Percentiles rank a stretch among this genome's conserved stretches.
phyloP scores from a whole-genome alignment of 2,329 filamentous ascomycete genomes.

The Helotiales sp. region DNA sequence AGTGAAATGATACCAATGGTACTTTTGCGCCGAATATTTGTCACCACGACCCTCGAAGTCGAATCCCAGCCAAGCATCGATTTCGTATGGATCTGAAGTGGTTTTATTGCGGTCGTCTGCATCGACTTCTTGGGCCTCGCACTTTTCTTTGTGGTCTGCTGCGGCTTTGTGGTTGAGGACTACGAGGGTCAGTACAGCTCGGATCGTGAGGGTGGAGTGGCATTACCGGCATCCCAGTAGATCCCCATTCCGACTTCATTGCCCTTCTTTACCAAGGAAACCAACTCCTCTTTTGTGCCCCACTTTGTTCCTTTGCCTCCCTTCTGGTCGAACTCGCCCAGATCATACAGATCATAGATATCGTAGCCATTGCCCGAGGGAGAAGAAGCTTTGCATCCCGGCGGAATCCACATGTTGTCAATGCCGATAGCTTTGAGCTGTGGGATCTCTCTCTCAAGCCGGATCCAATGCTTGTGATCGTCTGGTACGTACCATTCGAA shows the following conservation, averaged over 20 bases:
- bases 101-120: slow-evolving; percentile 56
- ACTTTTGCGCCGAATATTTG: slow-evolving; percentile 61
- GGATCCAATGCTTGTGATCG: slow-evolving; percentile 60
- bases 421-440: slow-evolving; percentile 60
- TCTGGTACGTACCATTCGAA: slow-evolving; percentile 73
- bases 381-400: slow-evolving; percentile 66
- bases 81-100: slow-evolving; percentile 56
- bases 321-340: slow-evolving; percentile 75
- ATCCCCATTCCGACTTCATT: slow-evolving; percentile 54
- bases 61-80: slow-evolving; percentile 68
- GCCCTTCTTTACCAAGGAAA: slow-evolving; percentile 51
- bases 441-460: slow-evolving; percentile 52
- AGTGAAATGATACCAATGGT: slow-evolving; percentile 67
- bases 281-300: slow-evolving; percentile 63
- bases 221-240: slow-evolving; percentile 60
- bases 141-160: slow-evolving; percentile 64
- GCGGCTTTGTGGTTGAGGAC: slow-evolving; percentile 73
- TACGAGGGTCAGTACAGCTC: slow-evolving; percentile 8
- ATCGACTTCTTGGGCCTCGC: slow-evolving; percentile 64
- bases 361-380: slow-evolving; percentile 67
- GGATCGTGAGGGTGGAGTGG: background rate
- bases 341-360: slow-evolving; percentile 68
- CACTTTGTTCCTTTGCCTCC: slow-evolving; percentile 64
- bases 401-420: slow-evolving; percentile 67
- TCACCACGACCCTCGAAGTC: slow-evolving; percentile 62